Conservation (phyloP, 164 flowering plant genomes). For the Sextonia rubra region DNA sequence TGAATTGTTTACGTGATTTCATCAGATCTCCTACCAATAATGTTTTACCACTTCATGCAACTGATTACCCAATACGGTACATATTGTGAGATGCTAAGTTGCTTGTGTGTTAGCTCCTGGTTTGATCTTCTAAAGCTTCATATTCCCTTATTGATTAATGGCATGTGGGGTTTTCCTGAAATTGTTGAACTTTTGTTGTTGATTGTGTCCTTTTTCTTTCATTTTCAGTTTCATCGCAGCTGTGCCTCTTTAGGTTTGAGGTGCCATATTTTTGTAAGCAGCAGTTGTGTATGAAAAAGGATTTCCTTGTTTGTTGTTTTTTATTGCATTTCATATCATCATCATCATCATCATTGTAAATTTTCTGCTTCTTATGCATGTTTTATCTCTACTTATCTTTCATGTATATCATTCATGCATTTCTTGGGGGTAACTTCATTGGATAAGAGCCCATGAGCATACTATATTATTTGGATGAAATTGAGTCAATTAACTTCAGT, state of each 20-base stretch:
- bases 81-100: conserved; percentile 3
- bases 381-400: not conserved
- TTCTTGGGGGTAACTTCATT: not conserved
- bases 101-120: not conserved
- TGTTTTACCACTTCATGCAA: conserved; percentile 17
- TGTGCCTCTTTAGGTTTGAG: not conserved
- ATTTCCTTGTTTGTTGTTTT: not conserved
- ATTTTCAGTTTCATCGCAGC: not conserved
- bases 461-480: too few relatives aligned
- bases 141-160: not conserved
- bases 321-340: not conserved
- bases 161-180: not conserved
- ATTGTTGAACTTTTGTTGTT: not conserved
- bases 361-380: not conserved
- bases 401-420: not conserved
- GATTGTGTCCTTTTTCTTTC: not conserved
- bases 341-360: too few relatives aligned
- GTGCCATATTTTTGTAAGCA: not conserved
- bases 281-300: not conserved
- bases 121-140: not conserved
- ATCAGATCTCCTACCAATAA: conserved; percentile 37
- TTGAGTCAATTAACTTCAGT: too few relatives aligned
- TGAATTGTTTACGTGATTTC: conserved; percentile 21
- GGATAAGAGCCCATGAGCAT: too few relatives aligned
- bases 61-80: conserved; percentile 46